phyloP scores from a whole-genome alignment of 2,329 filamentous ascomycete species.

The Xylaria polymorpha region DNA sequence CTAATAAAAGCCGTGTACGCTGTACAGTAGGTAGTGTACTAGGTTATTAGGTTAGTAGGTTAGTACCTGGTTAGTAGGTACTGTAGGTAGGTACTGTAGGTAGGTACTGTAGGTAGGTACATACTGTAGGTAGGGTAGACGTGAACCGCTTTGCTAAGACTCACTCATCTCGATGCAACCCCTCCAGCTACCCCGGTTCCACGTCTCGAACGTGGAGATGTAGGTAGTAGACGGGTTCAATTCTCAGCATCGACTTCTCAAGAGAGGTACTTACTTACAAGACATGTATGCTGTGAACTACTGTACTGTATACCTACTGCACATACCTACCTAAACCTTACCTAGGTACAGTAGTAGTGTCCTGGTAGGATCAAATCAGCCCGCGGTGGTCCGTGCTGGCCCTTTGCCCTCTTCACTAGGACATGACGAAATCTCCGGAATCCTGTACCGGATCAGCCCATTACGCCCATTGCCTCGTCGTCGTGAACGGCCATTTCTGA shows the following conservation, averaged over 20 bases:
- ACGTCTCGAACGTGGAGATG: constrained; percentile 27
- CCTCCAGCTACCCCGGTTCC: constrained; percentile 30
- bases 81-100: no score
- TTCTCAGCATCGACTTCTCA: constrained; percentile 15
- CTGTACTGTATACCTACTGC: not conserved
- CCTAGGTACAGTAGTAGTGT: no score
- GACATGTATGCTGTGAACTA: not conserved
- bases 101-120: no score
- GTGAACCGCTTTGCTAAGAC: constrained; percentile 19
- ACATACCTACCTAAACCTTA: not conserved
- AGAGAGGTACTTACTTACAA: not conserved
- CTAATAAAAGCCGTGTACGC: constrained; percentile 30
- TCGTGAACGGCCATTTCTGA: constrained; percentile 29
- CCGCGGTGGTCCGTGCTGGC: constrained; percentile 32
- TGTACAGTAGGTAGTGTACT: no score
- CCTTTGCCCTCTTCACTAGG: constrained; percentile 19
- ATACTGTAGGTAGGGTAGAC: no score
- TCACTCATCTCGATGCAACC: constrained; percentile 19
- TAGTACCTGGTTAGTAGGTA: no score
- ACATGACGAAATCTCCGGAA: constrained; percentile 47
- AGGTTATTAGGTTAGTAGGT: no score
- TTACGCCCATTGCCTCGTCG: constrained; percentile 37
- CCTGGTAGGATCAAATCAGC: constrained; percentile 18
- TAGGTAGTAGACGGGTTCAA: not conserved
- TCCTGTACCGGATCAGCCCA: constrained; percentile 47